Conservation (phyloP, 2,329 filamentous ascomycete genomes). For the Ophioceras dolichostomum region DNA sequence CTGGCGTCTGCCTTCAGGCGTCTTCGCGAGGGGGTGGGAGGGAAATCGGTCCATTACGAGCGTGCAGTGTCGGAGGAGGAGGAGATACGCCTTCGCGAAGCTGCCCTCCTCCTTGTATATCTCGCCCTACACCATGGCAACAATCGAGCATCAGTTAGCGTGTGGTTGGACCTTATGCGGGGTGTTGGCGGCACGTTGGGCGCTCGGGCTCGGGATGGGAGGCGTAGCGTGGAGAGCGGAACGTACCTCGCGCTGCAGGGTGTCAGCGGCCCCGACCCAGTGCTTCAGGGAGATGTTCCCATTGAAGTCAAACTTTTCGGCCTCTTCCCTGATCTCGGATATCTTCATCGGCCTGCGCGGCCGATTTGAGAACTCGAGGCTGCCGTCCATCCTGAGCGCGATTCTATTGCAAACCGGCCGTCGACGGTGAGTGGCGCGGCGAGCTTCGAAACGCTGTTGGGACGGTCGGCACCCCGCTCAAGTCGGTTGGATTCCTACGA, state of each 20-base stretch:
- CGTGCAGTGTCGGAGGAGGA: conserved; percentile 79
- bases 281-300: conserved; percentile 62
- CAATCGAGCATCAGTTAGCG: conserved; percentile 9
- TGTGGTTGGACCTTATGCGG: background rate
- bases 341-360: conserved; percentile 49
- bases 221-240: background rate
- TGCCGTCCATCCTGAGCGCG: too few species aligned
- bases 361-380: too few species aligned
- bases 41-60: conserved; percentile 69
- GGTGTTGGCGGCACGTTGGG: too few species aligned
- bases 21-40: conserved; percentile 63
- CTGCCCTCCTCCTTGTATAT: conserved; percentile 82
- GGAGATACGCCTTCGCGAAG: conserved; percentile 75
- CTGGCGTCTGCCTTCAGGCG: conserved; percentile 50
- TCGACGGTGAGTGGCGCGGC: too few species aligned
- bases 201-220: too few species aligned
- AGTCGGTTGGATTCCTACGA: too few species aligned
- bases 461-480: too few species aligned
- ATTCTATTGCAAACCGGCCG: too few species aligned
- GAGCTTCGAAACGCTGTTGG: too few species aligned
- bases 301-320: conserved; percentile 73
- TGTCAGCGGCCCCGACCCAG: conserved; percentile 72
- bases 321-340: conserved; percentile 64
- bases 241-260: conserved; percentile 66
- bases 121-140: conserved; percentile 44